Conservation (phyloP, 2,329 filamentous ascomycete genomes). For the Fusarium sp. region DNA sequence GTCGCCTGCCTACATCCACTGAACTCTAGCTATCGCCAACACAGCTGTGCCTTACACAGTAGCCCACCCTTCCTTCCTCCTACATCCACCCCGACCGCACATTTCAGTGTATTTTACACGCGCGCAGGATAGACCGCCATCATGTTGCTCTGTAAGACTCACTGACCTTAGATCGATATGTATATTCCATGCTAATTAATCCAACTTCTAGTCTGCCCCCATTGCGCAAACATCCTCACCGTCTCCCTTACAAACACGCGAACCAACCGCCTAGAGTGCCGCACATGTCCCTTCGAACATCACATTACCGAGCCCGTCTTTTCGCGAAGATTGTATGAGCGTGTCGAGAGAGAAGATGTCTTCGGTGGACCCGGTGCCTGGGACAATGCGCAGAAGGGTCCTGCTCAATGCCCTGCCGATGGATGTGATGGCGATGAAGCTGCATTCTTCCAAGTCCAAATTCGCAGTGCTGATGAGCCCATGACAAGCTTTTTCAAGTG, state of each 20-base stretch:
- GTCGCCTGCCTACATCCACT: not conserved
- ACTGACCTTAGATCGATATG: slow-evolving; percentile 5
- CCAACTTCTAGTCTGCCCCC: slow-evolving; percentile 75
- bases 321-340: slow-evolving; percentile 84
- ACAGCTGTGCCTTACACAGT: not conserved
- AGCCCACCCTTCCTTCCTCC: not conserved
- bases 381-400: slow-evolving; percentile 89
- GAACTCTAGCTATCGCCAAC: not conserved
- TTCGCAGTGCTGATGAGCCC: slow-evolving; percentile 96
- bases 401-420: slow-evolving; percentile 84
- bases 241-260: slow-evolving; percentile 70
- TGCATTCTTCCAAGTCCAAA: slow-evolving; percentile 97
- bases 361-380: slow-evolving; percentile 89
- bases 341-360: slow-evolving; percentile 89
- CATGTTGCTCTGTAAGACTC: slow-evolving; percentile 74
- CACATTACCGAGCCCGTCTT: slow-evolving; percentile 82
- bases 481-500: slow-evolving; percentile 97
- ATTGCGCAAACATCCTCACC: slow-evolving; percentile 86
- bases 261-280: slow-evolving; percentile 90
- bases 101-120: not conserved
- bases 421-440: slow-evolving; percentile 85
- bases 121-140: slow-evolving; percentile 40
- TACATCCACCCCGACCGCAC: not conserved
- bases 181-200: slow-evolving; percentile 19
- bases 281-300: slow-evolving; percentile 94